These are phyloP conservation scores for Fusarium chuoi DNA, from an alignment of 2,329 filamentous ascomycete species.

Conservation along the genomic window DNA sequence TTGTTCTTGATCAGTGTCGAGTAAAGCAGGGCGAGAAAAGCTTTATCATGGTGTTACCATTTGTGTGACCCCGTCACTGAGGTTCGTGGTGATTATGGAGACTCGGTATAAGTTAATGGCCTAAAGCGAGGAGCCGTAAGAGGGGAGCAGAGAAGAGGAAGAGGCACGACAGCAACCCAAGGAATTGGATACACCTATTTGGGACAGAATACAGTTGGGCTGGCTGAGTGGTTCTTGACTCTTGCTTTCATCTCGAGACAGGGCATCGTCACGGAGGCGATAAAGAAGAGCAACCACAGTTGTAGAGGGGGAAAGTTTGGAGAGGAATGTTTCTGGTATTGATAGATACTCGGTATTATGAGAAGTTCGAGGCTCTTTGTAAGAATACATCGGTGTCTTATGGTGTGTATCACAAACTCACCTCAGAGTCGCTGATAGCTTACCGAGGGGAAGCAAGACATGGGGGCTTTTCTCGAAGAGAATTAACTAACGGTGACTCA, in stretches of 20 bases:
- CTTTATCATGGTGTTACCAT: slow-evolving; percentile 20
- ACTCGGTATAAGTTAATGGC: not conserved
- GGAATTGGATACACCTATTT: not conserved
- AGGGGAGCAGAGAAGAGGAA: not conserved
- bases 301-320: not conserved
- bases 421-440: not conserved
- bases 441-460: not conserved
- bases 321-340: not conserved
- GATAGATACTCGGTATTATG: not conserved
- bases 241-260: not conserved
- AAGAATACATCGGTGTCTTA: not conserved
- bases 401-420: not conserved
- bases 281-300: not conserved
- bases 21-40: slow-evolving; percentile 1
- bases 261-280: not conserved
- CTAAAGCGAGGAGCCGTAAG: not conserved
- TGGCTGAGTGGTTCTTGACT: not conserved
- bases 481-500: not conserved
- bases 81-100: not conserved
- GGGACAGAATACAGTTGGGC: not conserved
- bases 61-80: slow-evolving; percentile 23
- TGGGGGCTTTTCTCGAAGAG: not conserved
- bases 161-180: not conserved
- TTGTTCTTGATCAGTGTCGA: not conserved
- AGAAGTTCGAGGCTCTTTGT: not conserved